These are phyloP conservation scores for Dactylellina sp. DNA, from an alignment of 2,329 filamentous ascomycete genomes.

Conservation along the genomic window DNA sequence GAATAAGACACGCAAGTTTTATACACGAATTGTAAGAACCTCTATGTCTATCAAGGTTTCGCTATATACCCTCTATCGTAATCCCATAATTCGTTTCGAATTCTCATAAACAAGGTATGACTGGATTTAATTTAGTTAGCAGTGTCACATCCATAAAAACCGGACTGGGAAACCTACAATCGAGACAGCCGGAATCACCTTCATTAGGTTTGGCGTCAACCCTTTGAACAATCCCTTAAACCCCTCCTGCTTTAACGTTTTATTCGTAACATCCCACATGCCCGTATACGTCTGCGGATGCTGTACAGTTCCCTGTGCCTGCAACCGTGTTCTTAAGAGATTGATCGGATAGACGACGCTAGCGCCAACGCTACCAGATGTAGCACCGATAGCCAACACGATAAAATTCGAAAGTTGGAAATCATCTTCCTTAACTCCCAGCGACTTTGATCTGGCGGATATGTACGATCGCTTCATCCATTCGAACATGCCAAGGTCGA, in stretches of 20 bases:
- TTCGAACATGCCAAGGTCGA: conserved; percentile 96
- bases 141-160: conserved; percentile 9
- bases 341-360: conserved; percentile 96
- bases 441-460: conserved; percentile 74
- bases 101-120: conserved; percentile 93
- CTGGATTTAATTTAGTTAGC: conserved; percentile 58
- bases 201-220: conserved; percentile 91
- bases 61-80: conserved; percentile 63
- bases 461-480: conserved; percentile 83
- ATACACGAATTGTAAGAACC: conserved; percentile 5
- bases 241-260: conserved; percentile 86
- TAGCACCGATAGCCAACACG: conserved; percentile 86
- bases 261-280: conserved; percentile 86
- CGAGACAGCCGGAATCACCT: conserved; percentile 94
- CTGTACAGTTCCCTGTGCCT: conserved; percentile 93
- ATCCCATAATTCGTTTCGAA: conserved; percentile 77
- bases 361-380: conserved; percentile 90
- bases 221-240: conserved; percentile 91
- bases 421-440: conserved; percentile 83
- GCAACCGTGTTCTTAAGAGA: conserved; percentile 83
- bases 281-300: conserved; percentile 91
- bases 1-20: conserved; percentile 63
- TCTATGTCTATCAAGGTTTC: conserved; percentile 26
- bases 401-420: conserved; percentile 81
- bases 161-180: conserved; percentile 69